Base-by-base conservation (phyloP, 2,329 filamentous ascomycete genomes). In the Fusarium praegraminearum region DNA sequence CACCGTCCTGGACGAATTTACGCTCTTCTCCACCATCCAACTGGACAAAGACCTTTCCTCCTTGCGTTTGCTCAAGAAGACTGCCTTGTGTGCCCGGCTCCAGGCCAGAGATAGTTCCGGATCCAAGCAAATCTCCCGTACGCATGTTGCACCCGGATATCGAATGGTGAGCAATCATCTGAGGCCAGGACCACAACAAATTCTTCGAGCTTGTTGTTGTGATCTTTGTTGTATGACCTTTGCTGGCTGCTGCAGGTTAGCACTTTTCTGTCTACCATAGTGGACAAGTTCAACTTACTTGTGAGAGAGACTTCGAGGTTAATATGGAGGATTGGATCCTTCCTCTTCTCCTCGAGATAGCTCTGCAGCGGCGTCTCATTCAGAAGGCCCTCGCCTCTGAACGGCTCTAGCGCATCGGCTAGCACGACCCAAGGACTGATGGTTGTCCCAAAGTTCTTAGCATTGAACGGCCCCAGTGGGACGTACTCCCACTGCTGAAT, bases 151-250 rank as follows among this genome's bases (percentile, higher is more conserved):
- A 96, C 9, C 93, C 93, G 0, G 89, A 91, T 61, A 93, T 86
- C 4, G 91, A 90, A 78, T 96, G 93, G 78, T 96, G 93, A 0
- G 93, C 87, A 35, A 96, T 82, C 92, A 95, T 94, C 76, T 96
- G 93, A 1, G 91, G 86, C 81, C 93, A 96, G 0, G 92, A 94
- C 85, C 89, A 96, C 2, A 95, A 84, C 2, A 96, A 83, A 52
- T 84, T 78, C 22, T 70, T 77, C 2, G 79, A 77, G 50, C 75
- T 81, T 8, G 80, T 80, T 44, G 71, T 73, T 18, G 71, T 76
- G 15, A 82, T 53, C 16, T 22, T 53, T 73, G n/a, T 76, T 73
- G 3, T 73, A 46, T 76, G 69, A 6, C 78, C 79, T 12, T 67
- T 63, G 36, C 67, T 64, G 35, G 75, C 65, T 5, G 79, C 78